phyloP scores from a whole-genome alignment of 192 early-diverging fungal species.

The Coemansia biformis region DNA sequence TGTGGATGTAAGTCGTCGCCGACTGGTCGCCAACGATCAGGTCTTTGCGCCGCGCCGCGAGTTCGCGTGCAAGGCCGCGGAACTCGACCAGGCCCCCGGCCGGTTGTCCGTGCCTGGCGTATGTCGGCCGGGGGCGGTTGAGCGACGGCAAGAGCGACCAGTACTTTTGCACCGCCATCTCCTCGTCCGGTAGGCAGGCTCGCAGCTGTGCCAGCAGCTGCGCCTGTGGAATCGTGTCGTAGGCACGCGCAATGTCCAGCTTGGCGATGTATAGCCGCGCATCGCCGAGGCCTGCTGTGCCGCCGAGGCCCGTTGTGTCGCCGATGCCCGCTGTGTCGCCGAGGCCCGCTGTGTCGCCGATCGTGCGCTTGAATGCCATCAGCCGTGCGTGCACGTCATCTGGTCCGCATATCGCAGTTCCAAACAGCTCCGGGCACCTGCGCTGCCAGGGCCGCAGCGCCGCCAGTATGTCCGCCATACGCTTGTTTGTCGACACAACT shows the following conservation, averaged over 20 bases:
- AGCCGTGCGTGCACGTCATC: conserved; percentile 49
- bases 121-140: conserved; percentile 20
- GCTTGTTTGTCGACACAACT: conserved; percentile 9
- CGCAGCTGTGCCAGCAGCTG: conserved; percentile 46
- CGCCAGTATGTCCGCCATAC: conserved; percentile 23
- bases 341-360: neutral
- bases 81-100: conserved; percentile 49
- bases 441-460: conserved; percentile 16
- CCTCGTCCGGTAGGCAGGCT: conserved; percentile 40
- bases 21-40: conserved; percentile 72
- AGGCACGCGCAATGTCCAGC: conserved; percentile 72
- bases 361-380: conserved; percentile 28
- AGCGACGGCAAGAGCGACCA: conserved; percentile 46
- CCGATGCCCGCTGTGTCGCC: neutral
- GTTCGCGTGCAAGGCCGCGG: conserved; percentile 33
- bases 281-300: conserved; percentile 4
- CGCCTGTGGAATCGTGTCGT: conserved; percentile 76
- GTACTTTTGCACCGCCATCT: conserved; percentile 68
- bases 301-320: neutral
- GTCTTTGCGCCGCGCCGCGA: conserved; percentile 52
- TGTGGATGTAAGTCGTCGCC: conserved; percentile 52
- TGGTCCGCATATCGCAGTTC: conserved; percentile 42
- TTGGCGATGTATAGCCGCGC: conserved; percentile 67
- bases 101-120: conserved; percentile 17
- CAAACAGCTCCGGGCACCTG: conserved; percentile 22